Evolutionary conservation across 2,329 filamentous ascomycete species (phyloP), one percentile per base, ranked within the genome.

Genomic region (Colletotrichum sp.): DNA sequence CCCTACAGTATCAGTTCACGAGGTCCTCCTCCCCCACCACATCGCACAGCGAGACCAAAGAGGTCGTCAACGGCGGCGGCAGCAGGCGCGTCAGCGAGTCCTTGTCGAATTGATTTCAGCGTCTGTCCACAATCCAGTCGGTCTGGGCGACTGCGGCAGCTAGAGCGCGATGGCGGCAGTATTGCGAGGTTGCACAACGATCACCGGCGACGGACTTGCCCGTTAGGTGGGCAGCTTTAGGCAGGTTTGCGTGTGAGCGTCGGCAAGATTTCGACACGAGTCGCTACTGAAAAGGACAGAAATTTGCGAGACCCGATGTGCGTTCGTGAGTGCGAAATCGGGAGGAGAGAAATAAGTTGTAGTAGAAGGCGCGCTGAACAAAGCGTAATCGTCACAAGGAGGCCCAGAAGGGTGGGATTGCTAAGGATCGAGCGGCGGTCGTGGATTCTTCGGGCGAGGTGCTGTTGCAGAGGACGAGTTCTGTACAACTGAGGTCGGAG

Each of bases 21-120:
- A 82, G 80, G 81, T 84, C 83, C 81, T 82, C 84, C 83, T 83
- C 84, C 83, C 84, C 86, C 81, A 76, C 87, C 85, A 81, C 87
- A 88, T 88, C 85, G 84, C 86, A 86, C 84, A 79, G 81, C 79
- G 79, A 83, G 81, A 77, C 75, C 77, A 25, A 65, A 39, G 16
- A 52, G 77, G 77, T 71, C 77, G 63, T 77, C 44, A 68, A 73
- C 66, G 64, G 59, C 73, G 65, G 61, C 16, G 30, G 63, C 52
- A 75, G 74, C 30, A 74, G 79, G 81, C 68, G 57, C 77, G 74
- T 72, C 73, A 70, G 64, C 67, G 64, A 16, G 75, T 61, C 65
- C 66, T 78, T 70, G 66, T 75, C 44, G 48, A 28, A n/a, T 73
- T n/a, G n/a, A 70, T 39, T 15, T 55, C 25, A 44, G 15, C 44